Evolutionary conservation across 305 asterid species (phyloP), one percentile per base, ranked within the genome.

Genomic region (Ajuga reptans): DNA sequence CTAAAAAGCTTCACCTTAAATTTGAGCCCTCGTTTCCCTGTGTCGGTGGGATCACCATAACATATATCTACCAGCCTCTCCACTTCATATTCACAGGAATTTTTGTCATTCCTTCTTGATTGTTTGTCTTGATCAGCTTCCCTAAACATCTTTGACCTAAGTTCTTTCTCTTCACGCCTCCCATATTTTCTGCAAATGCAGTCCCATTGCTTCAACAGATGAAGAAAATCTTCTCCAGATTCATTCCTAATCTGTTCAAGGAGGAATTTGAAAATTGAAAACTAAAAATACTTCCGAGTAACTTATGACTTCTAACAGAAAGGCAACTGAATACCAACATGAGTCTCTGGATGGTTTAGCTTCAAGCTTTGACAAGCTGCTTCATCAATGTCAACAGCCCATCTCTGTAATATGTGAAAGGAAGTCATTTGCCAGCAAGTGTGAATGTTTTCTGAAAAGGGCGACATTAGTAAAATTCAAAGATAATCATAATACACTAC

Each of bases 311-410:
- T 58, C 14, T 39, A 63, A 37, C 45, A 7, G 56, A 34, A 65
- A 31, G 71, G 62, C 50, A 59, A 73, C 31, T 66, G 53, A 66
- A 62, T 51, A 69, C 86, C 75, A 61, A 89, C 95, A 64, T 86
- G 87, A 66, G 93, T 77, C 76, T 84, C 86, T 3, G 90, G 87
- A 81, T 90, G 97, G 77, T 90, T 90, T 69, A 82, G 74, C 84
- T 81, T 84, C 84, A 90, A 71, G 84, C 93, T 90, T 73, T 85
- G 73, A 62, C 93, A 86, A 58, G 97, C 95, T 72, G 97, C 84
- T 76, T 76, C 77, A 69, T 86, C 81, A 63, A 76, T 59, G 81
- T 90, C 97, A 57, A 88, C 90, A 21, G 95, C 91, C 97, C 97
- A 90, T 81, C 86, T 90, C 95, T 90, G 74, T 74, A 16, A 73